Percentiles rank a stretch among this genome's conserved stretches.
Conservation (phyloP, 1,284 basidiomycete species). For the Lignosus rhinocerotis region DNA sequence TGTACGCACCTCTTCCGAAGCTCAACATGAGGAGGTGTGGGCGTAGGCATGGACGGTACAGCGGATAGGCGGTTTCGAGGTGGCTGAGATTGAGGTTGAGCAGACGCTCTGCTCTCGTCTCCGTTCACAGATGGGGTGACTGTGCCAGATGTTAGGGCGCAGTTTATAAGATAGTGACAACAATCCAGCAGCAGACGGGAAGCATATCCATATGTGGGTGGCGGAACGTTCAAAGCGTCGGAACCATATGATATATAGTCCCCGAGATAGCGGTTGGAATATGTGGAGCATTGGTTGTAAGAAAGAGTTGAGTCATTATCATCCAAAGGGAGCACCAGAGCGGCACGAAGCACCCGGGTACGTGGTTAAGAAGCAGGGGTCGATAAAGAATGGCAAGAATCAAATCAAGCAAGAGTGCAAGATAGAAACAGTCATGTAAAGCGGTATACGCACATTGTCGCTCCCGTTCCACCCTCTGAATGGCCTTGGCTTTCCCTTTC, state of each 20-base stretch:
- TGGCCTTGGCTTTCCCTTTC: conserved; percentile 70
- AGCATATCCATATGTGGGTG: not conserved
- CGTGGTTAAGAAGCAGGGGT: conserved; percentile 8
- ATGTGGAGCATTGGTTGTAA: not conserved
- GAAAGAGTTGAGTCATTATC: not conserved
- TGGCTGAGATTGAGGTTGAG: conserved; percentile 29
- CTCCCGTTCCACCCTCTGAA: conserved; percentile 69
- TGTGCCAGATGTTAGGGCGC: conserved; percentile 18
- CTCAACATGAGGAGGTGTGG: conserved; percentile 36
- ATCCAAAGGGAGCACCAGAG: not conserved
- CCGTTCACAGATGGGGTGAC: conserved; percentile 53
- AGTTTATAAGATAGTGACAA: not conserved
- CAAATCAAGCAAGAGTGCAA: not conserved
- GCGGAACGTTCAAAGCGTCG: not conserved
- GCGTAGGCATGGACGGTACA: conserved; percentile 37
- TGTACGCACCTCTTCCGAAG: conserved; percentile 42
- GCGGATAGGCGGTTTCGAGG: conserved; percentile 43
- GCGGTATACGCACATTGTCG: conserved; percentile 61
- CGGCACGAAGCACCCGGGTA: not conserved
- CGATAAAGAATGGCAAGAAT: not conserved
- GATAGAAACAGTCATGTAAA: conserved; percentile 7
- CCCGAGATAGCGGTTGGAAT: conserved; percentile 1
- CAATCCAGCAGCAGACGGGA: not conserved
- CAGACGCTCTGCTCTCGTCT: conserved; percentile 44
- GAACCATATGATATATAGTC: not conserved